Evolutionary conservation across 805 yeast genomes (phyloP), one percentile per base, ranked within the genome.

Genomic region (Barnettozyma siamensis): DNA sequence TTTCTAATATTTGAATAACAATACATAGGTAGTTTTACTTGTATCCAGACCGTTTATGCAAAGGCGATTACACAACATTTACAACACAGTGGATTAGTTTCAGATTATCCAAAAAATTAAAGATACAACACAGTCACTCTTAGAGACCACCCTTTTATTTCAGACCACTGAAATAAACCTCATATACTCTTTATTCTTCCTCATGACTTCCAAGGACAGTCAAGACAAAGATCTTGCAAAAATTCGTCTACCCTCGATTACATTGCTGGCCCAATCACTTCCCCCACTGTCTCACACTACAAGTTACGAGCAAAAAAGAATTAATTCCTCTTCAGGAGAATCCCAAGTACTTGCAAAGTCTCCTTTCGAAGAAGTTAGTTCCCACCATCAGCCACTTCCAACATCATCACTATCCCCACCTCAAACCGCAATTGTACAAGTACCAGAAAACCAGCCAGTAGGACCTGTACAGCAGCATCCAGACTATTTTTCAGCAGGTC

Each of bases 221-320:
- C 11, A 30, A 31, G 29, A 30, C 17, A 29, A 23, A 16, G 28
- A 34, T 11, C 33, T 24, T 17, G 4, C 33, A 12, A 40, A 35
- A 17, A 31, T 40, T 15, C 43, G 43, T 16, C 36, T 40, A 6
- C 43, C 43, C 13, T 40, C 43, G 6, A 40, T 40, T 20, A 33
- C 36, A 16, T 15, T 17, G 7, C 13, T 40, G 9, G 43, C 43
- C 7, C 35, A 40, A 15, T 31, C 43, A n/a, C 31, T 31, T 12
- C 41, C 33, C 11, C 26, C 35, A 12, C 28, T 29, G 12, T 26
- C 12, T 12, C 16, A 12, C 4, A 8, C 17, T 5, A 26, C 16
- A 21, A 6, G n/a, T n/a, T n/a, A 20, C 15, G 15, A 18, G 15
- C 36, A 23, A 18, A 26, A 8, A 23, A 21, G 30, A 3, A 19